Evolutionary conservation across 2,329 filamentous ascomycete species (phyloP).

Genomic region (Claviceps sp.): DNA sequence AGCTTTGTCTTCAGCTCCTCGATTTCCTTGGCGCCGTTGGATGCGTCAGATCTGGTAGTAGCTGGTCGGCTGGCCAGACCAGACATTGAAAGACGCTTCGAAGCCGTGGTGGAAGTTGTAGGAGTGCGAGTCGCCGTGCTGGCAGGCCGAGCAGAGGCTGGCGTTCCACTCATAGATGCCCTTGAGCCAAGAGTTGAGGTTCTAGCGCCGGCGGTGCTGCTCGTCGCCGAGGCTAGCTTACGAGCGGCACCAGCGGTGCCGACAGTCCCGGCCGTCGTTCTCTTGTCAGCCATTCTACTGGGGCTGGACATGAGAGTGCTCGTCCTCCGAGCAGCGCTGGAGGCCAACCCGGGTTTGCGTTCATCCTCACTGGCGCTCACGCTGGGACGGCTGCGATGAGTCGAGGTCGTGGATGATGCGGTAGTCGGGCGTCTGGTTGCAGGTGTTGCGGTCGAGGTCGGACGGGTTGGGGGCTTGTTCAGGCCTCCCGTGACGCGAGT

Average conservation of each 20-base stretch:
- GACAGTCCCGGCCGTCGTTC: slow-evolving; percentile 21
- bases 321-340: slow-evolving; percentile 26
- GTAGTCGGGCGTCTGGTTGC: slow-evolving; percentile 18
- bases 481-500: slow-evolving; percentile 16
- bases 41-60: slow-evolving; percentile 23
- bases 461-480: slow-evolving; percentile 35
- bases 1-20: slow-evolving; percentile 49
- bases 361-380: slow-evolving; percentile 38
- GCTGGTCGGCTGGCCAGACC: slow-evolving; percentile 22
- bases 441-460: slow-evolving; percentile 20
- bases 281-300: slow-evolving; percentile 21
- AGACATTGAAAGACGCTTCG: slow-evolving; percentile 43
- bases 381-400: slow-evolving; percentile 33
- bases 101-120: slow-evolving; percentile 29
- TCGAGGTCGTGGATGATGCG: slow-evolving; percentile 23
- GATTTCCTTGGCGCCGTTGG: slow-evolving; percentile 38
- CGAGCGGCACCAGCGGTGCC: slow-evolving; percentile 20
- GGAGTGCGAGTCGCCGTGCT: slow-evolving; percentile 21
- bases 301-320: slow-evolving; percentile 30
- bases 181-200: slow-evolving; percentile 18
- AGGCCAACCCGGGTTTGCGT: slow-evolving; percentile 27
- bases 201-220: slow-evolving; percentile 25
- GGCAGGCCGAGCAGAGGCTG: slow-evolving; percentile 22
- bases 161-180: slow-evolving; percentile 15
- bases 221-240: slow-evolving; percentile 19